Evolutionary conservation across 169 alveolate species (phyloP).

Genomic region (Babesia bovis): DNA sequence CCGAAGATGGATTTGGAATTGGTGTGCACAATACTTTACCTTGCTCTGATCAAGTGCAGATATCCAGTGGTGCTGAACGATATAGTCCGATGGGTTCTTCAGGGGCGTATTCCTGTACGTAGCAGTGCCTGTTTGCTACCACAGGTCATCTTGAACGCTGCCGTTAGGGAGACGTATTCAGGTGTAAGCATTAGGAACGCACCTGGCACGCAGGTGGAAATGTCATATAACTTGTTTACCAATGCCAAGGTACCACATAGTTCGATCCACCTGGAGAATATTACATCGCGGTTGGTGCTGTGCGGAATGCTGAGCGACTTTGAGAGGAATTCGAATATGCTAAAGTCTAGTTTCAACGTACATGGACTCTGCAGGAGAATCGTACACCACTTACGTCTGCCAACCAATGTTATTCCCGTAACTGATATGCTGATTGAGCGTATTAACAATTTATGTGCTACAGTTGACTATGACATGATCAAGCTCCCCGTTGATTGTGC

Average conservation of each 20-base stretch:
- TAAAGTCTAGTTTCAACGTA: neutral
- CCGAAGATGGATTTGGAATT: constrained; percentile 47
- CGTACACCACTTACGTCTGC: constrained; percentile 49
- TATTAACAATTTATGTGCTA: neutral
- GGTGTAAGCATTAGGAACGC: constrained; percentile 17
- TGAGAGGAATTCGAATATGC: neutral
- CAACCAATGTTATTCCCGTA: constrained; percentile 27
- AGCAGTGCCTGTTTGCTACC: constrained; percentile 39
- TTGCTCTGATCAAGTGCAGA: constrained; percentile 39
- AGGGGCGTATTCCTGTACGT: constrained; percentile 49
- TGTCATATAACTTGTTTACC: constrained; percentile 30
- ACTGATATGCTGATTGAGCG: constrained; percentile 26
- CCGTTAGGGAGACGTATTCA: constrained; percentile 8
- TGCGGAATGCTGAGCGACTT: constrained; percentile 19
- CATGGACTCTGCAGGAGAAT: constrained; percentile 48
- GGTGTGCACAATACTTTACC: constrained; percentile 22
- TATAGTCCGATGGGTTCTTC: constrained; percentile 45
- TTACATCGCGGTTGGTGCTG: constrained; percentile 12
- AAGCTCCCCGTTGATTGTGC: neutral
- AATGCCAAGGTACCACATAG: constrained; percentile 40
- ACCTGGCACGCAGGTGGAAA: constrained; percentile 26
- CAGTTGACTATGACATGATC: neutral
- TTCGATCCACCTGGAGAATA: constrained; percentile 24
- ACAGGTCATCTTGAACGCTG: neutral
- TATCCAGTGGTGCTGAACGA: constrained; percentile 41